Base-by-base conservation (phyloP, 805 yeast species). In the Candida coquimbonensis region DNA sequence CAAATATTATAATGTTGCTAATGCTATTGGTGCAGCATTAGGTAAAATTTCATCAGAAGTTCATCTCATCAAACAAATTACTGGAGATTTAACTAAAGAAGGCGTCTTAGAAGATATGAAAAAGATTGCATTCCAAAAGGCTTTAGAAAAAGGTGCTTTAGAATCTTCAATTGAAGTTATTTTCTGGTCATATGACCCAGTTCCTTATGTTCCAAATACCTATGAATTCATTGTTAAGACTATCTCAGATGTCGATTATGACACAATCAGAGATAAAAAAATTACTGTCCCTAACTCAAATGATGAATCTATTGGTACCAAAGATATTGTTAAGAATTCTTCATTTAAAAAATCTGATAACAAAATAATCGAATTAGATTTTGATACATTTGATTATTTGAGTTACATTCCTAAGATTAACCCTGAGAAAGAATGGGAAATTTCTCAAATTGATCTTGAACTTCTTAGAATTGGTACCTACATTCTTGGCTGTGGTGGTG, bases 401-500 rank as follows among this genome's bases (percentile, higher is more conserved):
- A 39, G 29, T 38, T 55, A 55, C 43, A 49, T 35, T 24, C 59
- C 59, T 9, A 12, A 11, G 11, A 39, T 54, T 37, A 52, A 47
- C 24, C 39, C 38, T 0, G 29, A 46, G 31, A 46, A 43, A 47
- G 42, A 74, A 64, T 55, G 57, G 57, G 35, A 42, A n/a, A 35
- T 55, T 3, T 39, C 48, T 24, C 49, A 46, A 48, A 57, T 56
- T 3, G 78, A 73, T 55, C 49, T 61, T 40, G 76, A 72, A 34
- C 64, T 64, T 47, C 49, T 73, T 12, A 54, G 67, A 32, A 64
- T 70, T 42, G 79, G 78, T n/a, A 57, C 69, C 25, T 73, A 73
- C 50, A 70, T 73, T 44, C 62, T 74, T 5, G 78, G 78, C 8
- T 69, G 74, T 55, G 78, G 78, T 3, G 78, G 78, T 13, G 78